Evolutionary conservation across 2,329 filamentous ascomycete genomes (phyloP).

Genomic region (Boeremia lycopersici): DNA sequence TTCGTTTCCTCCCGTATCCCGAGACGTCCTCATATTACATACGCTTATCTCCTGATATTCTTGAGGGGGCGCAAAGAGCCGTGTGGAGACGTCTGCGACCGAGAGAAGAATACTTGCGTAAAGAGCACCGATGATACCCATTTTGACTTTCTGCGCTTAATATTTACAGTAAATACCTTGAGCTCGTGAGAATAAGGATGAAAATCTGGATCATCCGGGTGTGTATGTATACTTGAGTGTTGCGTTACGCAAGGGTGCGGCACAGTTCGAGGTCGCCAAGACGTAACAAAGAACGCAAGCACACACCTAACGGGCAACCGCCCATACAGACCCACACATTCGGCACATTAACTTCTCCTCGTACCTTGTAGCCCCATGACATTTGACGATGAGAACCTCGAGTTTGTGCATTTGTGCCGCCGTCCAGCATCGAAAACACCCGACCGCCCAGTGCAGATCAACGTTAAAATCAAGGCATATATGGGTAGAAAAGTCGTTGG

Average conservation of each 20-base stretch:
- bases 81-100: constrained; percentile 5
- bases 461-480: no score
- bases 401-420: no score
- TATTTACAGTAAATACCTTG: neutral
- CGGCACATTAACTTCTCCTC: no score
- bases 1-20: neutral
- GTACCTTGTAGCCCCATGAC: no score
- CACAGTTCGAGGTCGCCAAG: neutral
- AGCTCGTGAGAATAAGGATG: no score
- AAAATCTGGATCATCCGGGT: neutral
- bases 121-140: constrained; percentile 3
- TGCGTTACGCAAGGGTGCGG: constrained; percentile 13
- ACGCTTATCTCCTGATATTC: neutral
- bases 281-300: no score
- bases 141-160: neutral
- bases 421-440: no score
- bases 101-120: constrained; percentile 7
- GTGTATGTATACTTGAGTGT: neutral
- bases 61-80: constrained; percentile 7
- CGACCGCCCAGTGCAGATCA: no score
- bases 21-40: neutral
- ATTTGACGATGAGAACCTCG: no score
- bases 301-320: no score
- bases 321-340: no score
- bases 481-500: no score